Evolutionary conservation across 2,329 filamentous ascomycete genomes (phyloP), one percentile per base, ranked within the genome.

Genomic region (Drechslerella coelobrocha): DNA sequence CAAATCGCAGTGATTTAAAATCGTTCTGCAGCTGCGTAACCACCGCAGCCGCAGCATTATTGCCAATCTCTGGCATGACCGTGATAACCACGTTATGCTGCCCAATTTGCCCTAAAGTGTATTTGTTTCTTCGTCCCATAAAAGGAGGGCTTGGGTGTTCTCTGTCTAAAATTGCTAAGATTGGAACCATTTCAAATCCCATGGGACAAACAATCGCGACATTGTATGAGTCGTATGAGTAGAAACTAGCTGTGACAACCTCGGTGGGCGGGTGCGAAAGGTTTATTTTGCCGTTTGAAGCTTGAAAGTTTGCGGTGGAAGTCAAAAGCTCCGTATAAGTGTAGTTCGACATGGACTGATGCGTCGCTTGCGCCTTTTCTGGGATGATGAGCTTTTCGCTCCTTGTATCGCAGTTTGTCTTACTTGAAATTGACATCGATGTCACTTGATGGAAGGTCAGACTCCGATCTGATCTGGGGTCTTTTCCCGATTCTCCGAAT

Each of bases 1-100:
- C 68, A 8, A 75, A 72, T 0, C 54, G 19, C 8, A 66, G 9
- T 12, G 47, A 41, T n/a, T 34, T 57, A 21, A 66, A 66, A 21
- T 57, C 53, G 10, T 57, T 66, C 39, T 43, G 48, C 21, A 66
- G 8, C 14, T 53, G 53, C 10, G 53, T 66, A 5, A 47, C 61
- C 1, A 66, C 61, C 1, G 53, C 34, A 1, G 61, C 53, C 2
- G 61, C 61, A 4, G 47, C 24, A 27, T 57, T 52, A 27, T 53
- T 66, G 3, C 61, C 61, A 17, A 48, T 59, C 26, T 50, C 61
- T 8, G 53, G 54, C 53, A 66, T 57, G 8, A 52, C 53, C 6
- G 47, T 52, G 2, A 66, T 27, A 10, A 66, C 54, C 2, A 66
- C 53, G 27, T 66, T 66, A 21, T 59, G 61, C 2, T 47, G 7